Percentiles rank a stretch among this genome's conserved stretches.
Conservation (phyloP, 345 rosid genomes). For the Hypericum perforatum region DNA sequence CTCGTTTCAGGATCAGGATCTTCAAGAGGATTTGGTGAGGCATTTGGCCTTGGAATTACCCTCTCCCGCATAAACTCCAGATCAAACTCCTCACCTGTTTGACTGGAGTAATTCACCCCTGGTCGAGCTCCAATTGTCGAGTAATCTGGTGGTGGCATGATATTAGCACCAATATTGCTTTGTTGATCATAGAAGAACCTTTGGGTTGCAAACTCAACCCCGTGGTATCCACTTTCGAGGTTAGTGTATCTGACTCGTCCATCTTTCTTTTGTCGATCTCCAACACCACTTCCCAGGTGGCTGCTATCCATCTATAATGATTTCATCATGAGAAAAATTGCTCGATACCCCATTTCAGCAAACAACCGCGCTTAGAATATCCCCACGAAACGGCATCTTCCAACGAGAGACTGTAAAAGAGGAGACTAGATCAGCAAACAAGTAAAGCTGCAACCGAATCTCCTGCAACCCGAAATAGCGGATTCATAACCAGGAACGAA, state of each 20-base stretch:
- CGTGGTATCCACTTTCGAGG: constrained; percentile 10
- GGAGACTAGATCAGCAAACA: no score
- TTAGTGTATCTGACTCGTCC: constrained; percentile 5
- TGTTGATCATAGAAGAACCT: constrained; percentile 27
- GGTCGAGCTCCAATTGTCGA: constrained; percentile 17
- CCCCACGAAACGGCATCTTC: constrained; percentile 5
- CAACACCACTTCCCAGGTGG: constrained; percentile 9
- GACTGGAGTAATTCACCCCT: constrained; percentile 24
- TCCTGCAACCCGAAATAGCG: no score
- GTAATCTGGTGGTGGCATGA: constrained; percentile 32
- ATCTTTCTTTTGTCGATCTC: constrained; percentile 33
- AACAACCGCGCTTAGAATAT: constrained; percentile 10
- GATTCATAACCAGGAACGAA: no score
- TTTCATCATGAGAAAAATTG: constrained; percentile 14
- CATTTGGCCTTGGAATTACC: constrained; percentile 13
- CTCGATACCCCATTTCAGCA: constrained; percentile 20
- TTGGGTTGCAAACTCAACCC: constrained; percentile 13
- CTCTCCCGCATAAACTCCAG: constrained; percentile 25
- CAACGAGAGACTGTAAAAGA: constrained; percentile 8
- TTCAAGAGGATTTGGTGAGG: constrained; percentile 9
- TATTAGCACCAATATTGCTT: constrained; percentile 38
- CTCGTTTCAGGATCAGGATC: constrained; percentile 23
- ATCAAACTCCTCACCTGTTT: constrained; percentile 28
- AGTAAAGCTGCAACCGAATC: no score
- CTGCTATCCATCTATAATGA: constrained; percentile 15